Evolutionary conservation across 495 filamentous ascomycete species (phyloP), one percentile per base, ranked within the genome.

Genomic region (Penicillium fimorum): DNA sequence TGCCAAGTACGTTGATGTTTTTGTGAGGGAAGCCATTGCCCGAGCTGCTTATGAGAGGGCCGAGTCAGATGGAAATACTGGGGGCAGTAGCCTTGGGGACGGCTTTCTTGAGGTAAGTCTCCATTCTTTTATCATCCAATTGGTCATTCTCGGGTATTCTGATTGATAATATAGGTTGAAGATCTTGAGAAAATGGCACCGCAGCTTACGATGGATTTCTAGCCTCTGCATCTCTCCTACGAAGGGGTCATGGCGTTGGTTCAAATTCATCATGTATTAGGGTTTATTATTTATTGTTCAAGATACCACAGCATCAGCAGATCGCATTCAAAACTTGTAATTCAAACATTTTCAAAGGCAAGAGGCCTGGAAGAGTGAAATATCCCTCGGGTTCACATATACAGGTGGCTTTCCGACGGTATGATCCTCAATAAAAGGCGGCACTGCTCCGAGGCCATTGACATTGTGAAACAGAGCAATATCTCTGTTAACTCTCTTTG

Each of bases 131-230:
- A 7, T 17, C 13, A 2, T 13, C 7, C 24, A 17, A 41, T 11
- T 18, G 5, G n/a, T 22, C 17, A 22, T 4, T 42, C 35, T 30
- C 24, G 25, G 25, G 35, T 53, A 52, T 58, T 50, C 56, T 63
- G 50, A 61, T 51, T 27, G 18, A 3, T 32, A 10, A 30, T 24
- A 24, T 61, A 82, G 78, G 78, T 81, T 11, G 80, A 82, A 52
- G 78, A 97, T 78, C 74, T 98, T 54, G 95, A 98, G 76, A 96
- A 91, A 71, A 74, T 95, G 64, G 88, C 89, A 37, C 91, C 91
- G 52, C 91, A 96, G 75, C 72, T 98, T 68, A 68, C 96, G 66
- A 77, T 98, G 75, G 94, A 98, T 75, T 90, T 98, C 57, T 88
- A 61, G 49, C 41, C 12, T 43, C 22, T 32, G 15, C n/a, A 5